These are phyloP conservation scores for Hortiboletus campestris DNA, from an alignment of 768 basidiomycete genomes.

Conservation along the genomic window DNA sequence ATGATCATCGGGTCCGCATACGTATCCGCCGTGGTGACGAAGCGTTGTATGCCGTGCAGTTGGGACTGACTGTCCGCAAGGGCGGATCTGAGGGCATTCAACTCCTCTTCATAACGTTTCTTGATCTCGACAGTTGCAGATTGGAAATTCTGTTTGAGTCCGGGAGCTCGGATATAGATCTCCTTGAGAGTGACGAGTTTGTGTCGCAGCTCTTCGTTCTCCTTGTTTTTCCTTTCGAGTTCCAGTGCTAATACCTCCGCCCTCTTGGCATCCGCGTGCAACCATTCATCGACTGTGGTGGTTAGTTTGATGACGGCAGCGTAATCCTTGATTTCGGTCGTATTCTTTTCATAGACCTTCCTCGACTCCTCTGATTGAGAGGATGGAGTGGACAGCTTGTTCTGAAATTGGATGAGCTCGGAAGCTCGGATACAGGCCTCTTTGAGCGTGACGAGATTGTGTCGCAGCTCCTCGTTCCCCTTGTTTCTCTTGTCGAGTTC, in stretches of 20 bases:
- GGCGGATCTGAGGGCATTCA: neutral
- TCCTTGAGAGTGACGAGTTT: constrained; percentile 2
- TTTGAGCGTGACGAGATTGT: constrained; percentile 1
- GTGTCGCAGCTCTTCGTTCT: constrained; percentile 7
- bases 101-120: constrained; percentile 1
- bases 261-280: constrained; percentile 4
- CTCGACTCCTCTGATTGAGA: no score
- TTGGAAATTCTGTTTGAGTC: constrained; percentile 8
- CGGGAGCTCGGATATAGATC: constrained; percentile 6
- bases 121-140: constrained; percentile 7
- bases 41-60: neutral
- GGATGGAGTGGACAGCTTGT: no score
- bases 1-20: constrained; percentile 6
- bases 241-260: neutral
- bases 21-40: constrained; percentile 4
- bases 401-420: no score
- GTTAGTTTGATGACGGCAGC: constrained; percentile 7
- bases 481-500: constrained; percentile 4
- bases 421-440: constrained; percentile 6
- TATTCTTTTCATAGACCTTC: no score
- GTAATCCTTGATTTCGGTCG: constrained; percentile 1
- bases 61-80: constrained; percentile 2
- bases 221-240: constrained; percentile 4
- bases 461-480: constrained; percentile 9
- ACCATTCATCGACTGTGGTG: constrained; percentile 5